phyloP scores from a whole-genome alignment of 169 alveolate genomes.

The Eimeria acervulina region DNA sequence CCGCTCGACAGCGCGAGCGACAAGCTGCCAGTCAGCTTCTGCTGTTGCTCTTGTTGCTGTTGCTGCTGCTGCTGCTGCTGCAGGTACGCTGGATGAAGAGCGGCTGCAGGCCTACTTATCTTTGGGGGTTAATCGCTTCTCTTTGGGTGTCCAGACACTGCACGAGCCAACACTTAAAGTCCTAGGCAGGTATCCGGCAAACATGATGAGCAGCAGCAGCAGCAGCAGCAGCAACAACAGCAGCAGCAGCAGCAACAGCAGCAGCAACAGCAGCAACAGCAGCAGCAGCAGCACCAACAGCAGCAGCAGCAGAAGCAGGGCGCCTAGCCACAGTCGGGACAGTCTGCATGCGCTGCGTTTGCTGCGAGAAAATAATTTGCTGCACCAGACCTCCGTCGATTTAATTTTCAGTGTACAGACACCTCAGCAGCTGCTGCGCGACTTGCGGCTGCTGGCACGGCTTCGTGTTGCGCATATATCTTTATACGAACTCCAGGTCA shows the following conservation, averaged over 20 bases:
- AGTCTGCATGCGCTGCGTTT: conserved; percentile 54
- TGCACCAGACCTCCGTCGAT: conserved; percentile 36
- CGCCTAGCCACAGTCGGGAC: conserved; percentile 58
- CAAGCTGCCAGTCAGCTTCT: background rate
- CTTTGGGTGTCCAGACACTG: conserved; percentile 57
- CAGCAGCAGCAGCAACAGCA: conserved; percentile 28
- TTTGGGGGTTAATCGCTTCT: conserved; percentile 21
- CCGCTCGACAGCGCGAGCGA: background rate
- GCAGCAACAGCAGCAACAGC: conserved; percentile 27
- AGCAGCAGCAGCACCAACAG: conserved; percentile 15
- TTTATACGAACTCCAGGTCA: conserved; percentile 44
- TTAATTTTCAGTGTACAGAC: conserved; percentile 60
- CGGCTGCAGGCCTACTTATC: conserved; percentile 12
- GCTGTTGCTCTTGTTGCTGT: conserved; percentile 11
- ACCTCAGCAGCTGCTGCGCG: conserved; percentile 58
- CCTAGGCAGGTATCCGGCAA: conserved; percentile 43
- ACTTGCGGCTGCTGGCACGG: background rate
- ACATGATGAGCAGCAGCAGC: conserved; percentile 24
- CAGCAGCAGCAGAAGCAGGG: conserved; percentile 43
- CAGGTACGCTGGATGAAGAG: conserved; percentile 54
- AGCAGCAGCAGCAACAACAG: conserved; percentile 2
- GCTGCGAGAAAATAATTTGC: conserved; percentile 11
- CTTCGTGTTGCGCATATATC: conserved; percentile 52
- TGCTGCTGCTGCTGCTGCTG: conserved; percentile 52
- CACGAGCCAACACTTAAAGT: conserved; percentile 15